phyloP scores from a whole-genome alignment of 768 basidiomycete genomes.

The Podaxis sp. region DNA sequence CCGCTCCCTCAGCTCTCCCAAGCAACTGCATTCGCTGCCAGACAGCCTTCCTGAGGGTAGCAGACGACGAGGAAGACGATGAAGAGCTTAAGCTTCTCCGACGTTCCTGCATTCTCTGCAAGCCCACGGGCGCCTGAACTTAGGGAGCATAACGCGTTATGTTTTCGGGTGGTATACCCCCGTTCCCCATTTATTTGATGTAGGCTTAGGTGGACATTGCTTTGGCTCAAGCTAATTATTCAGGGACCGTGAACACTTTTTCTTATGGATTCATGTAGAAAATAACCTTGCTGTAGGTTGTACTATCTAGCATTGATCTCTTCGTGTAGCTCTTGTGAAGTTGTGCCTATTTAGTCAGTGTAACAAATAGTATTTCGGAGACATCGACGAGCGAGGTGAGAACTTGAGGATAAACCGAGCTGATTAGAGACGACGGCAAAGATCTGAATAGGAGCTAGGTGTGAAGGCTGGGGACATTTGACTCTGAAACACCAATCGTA shows the following conservation, averaged over 20 bases:
- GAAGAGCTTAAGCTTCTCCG: constrained; percentile 4
- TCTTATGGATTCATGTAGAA: no score
- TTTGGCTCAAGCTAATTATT: not conserved
- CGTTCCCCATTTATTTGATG: not conserved
- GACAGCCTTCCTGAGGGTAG: constrained; percentile 4
- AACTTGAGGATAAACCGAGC: no score
- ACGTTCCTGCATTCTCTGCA: constrained; percentile 9
- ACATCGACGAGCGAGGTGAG: no score
- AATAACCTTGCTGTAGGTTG: no score
- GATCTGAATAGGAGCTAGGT: no score
- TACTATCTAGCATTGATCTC: no score
- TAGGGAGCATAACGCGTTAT: not conserved
- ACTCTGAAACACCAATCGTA: not conserved
- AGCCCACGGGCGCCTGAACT: not conserved
- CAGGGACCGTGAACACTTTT: not conserved
- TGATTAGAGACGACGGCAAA: no score
- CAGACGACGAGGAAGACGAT: constrained; percentile 3
- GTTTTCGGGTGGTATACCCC: not conserved
- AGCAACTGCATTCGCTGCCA: constrained; percentile 8
- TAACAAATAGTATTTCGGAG: no score
- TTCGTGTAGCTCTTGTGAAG: no score
- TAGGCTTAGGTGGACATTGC: not conserved
- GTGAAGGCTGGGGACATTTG: not conserved
- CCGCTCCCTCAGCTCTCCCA: not conserved
- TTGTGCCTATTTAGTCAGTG: no score